Percentiles rank a stretch among this genome's conserved stretches.
Evolutionary conservation across 768 basidiomycete genomes (phyloP).

Genomic region (Leccinum truebloodii): DNA sequence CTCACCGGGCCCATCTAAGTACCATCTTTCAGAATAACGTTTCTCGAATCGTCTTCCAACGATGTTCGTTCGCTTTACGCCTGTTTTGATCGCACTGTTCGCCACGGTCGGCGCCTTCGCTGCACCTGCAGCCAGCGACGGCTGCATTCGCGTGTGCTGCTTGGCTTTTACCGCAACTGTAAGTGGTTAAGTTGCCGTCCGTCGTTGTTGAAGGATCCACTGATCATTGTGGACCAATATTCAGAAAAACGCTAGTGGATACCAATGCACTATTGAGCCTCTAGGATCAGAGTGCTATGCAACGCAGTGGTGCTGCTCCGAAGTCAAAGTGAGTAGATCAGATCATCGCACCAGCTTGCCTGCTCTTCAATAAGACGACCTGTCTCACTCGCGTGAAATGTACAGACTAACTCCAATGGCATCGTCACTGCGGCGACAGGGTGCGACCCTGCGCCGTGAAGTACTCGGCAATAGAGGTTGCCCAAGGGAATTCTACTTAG

Average conservation of each 20-base stretch:
- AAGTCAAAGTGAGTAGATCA: not conserved
- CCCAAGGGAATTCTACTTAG: no score
- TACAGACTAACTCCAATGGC: no score
- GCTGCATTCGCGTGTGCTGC: constrained; percentile 6
- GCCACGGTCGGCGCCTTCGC: not conserved
- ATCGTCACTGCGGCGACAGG: no score
- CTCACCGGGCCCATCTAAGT: no score
- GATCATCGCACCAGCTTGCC: not conserved
- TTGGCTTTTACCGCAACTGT: not conserved
- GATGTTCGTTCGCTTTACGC: constrained; percentile 10
- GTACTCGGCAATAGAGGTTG: no score
- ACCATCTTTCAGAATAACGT: no score
- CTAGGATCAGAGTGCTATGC: not conserved
- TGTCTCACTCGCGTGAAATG: not conserved
- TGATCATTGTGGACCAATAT: not conserved
- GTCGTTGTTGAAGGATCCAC: not conserved
- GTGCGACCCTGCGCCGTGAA: no score
- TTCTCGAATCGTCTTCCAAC: no score
- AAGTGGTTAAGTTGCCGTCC: not conserved
- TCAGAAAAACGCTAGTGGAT: not conserved
- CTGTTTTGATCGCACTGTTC: constrained; percentile 1
- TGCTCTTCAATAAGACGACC: not conserved
- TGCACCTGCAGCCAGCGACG: not conserved
- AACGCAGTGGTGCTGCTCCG: constrained; percentile 2
- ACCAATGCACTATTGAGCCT: not conserved